phyloP scores from a whole-genome alignment of 2,329 filamentous ascomycete species.

The Drechslera avenae region DNA sequence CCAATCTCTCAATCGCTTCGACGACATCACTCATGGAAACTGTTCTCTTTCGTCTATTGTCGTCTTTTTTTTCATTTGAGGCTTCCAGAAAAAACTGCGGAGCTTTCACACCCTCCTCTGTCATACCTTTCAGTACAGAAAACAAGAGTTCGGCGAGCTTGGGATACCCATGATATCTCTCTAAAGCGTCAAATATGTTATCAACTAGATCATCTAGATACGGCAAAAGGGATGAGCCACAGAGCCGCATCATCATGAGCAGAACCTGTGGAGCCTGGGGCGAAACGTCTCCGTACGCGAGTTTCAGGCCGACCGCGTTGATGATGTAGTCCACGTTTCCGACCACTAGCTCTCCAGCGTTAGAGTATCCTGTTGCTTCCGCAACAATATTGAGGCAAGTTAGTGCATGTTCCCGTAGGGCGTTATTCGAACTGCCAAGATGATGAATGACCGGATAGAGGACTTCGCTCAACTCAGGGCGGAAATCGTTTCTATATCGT shows the following conservation, averaged over 20 bases:
- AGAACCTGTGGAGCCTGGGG: slow-evolving; percentile 89
- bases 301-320: slow-evolving; percentile 84
- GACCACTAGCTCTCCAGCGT: slow-evolving; percentile 78
- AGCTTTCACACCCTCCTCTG: slow-evolving; percentile 75
- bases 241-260: slow-evolving; percentile 90
- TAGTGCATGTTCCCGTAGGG: slow-evolving; percentile 80
- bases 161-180: slow-evolving; percentile 93
- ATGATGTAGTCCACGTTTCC: slow-evolving; percentile 96
- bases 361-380: slow-evolving; percentile 71
- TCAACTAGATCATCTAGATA: slow-evolving; percentile 91
- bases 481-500: slow-evolving; percentile 70
- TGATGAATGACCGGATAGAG: slow-evolving; percentile 92
- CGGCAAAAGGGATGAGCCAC: slow-evolving; percentile 79
- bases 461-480: slow-evolving; percentile 84
- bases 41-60: slow-evolving; percentile 1
- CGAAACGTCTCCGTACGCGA: slow-evolving; percentile 91
- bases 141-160: slow-evolving; percentile 85
- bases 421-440: slow-evolving; percentile 71
- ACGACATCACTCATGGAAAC: slow-evolving; percentile 28
- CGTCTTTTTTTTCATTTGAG: background rate
- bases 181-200: slow-evolving; percentile 89
- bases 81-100: slow-evolving; percentile 53
- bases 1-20: slow-evolving; percentile 43
- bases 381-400: slow-evolving; percentile 82
- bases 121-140: slow-evolving; percentile 78